Evolutionary conservation across 805 yeast genomes (phyloP).

Genomic region (Sungouiozyma ichnusensis): DNA sequence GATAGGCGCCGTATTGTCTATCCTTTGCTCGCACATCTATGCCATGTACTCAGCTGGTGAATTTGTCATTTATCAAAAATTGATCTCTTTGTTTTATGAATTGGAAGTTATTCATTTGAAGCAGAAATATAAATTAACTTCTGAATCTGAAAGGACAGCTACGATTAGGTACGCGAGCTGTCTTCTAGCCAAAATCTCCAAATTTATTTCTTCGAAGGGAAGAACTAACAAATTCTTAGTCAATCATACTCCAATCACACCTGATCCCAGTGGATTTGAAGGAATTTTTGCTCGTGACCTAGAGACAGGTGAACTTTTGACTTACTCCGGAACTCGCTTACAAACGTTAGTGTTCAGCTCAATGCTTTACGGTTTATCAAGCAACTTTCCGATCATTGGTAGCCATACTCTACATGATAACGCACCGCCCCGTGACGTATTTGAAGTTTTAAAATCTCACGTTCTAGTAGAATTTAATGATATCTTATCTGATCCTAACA

Average conservation of each 20-base stretch:
- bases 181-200: conserved; percentile 48
- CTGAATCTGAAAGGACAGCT: conserved; percentile 39
- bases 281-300: conserved; percentile 58
- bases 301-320: conserved; percentile 45
- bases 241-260: conserved; percentile 7
- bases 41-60: conserved; percentile 65
- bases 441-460: conserved; percentile 42
- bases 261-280: conserved; percentile 54
- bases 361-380: conserved; percentile 57
- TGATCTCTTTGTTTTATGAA: conserved; percentile 42
- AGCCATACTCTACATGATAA: conserved; percentile 29
- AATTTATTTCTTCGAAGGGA: conserved; percentile 42
- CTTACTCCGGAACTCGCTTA: conserved; percentile 36
- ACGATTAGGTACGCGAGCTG: conserved; percentile 44
- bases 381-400: conserved; percentile 50
- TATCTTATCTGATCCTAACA: conserved; percentile 49
- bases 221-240: conserved; percentile 20
- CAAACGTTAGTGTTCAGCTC: conserved; percentile 58
- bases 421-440: conserved; percentile 39
- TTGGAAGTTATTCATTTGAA: conserved; percentile 50
- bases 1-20: conserved; percentile 44
- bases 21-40: conserved; percentile 53
- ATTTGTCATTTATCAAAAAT: conserved; percentile 48
- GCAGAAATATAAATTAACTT: conserved; percentile 40
- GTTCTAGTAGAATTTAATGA: conserved; percentile 69